A percentile compares a stretch with the other conserved stretches of the same genome.
phyloP scores from a whole-genome alignment of 768 basidiomycete genomes.

The Russula griseocarnosa region DNA sequence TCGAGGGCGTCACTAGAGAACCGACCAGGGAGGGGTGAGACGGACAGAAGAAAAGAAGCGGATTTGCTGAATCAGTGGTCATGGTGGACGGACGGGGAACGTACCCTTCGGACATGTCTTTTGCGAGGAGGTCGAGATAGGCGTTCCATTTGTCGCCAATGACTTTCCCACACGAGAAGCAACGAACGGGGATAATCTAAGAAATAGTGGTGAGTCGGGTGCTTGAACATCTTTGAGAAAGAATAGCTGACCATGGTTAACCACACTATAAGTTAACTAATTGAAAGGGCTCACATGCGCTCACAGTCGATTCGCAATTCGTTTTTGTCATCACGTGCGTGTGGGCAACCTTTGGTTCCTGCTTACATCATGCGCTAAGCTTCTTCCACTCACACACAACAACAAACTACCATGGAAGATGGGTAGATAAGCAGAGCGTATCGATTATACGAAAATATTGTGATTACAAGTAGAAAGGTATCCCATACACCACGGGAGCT shows the following conservation, averaged over 20 bases:
- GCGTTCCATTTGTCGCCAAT: constrained; percentile 94
- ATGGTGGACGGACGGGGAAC: constrained; percentile 37
- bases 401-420: neutral
- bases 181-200: constrained; percentile 94
- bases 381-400: too few relatives aligned
- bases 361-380: neutral
- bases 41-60: neutral
- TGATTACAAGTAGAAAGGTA: constrained; percentile 76
- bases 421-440: neutral
- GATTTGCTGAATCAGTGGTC: neutral
- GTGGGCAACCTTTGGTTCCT: neutral
- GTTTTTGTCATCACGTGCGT: neutral
- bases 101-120: constrained; percentile 86
- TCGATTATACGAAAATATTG: neutral
- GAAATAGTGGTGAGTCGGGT: neutral
- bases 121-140: constrained; percentile 76
- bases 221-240: neutral
- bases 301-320: too few relatives aligned
- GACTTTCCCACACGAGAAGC: constrained; percentile 96
- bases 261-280: too few relatives aligned
- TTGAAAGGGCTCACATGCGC: too few relatives aligned
- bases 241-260: constrained; percentile 4
- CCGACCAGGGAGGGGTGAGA: neutral
- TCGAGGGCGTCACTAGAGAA: constrained; percentile 77
- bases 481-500: constrained; percentile 91